These are phyloP conservation scores for Pseudozyma pruni DNA, from an alignment of 1,284 basidiomycete species.

Conservation along the genomic window DNA sequence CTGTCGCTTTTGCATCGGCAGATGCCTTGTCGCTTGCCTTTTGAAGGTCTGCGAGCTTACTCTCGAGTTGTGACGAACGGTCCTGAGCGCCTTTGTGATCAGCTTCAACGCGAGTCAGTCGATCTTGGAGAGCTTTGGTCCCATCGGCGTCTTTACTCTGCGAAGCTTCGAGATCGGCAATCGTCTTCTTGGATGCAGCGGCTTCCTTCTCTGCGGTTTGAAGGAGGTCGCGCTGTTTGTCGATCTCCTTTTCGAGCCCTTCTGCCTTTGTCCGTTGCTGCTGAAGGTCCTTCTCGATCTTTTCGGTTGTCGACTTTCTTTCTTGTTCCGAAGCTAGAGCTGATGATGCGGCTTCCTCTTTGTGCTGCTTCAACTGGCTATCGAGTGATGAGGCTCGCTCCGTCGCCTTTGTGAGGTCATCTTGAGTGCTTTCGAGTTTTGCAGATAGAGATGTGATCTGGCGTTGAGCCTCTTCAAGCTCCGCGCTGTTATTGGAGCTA, in stretches of 20 bases:
- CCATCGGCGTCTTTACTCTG: conserved; percentile 7
- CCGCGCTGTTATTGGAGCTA: conserved; percentile 1
- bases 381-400: conserved; percentile 15
- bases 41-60: conserved; percentile 16
- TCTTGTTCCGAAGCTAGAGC: conserved; percentile 12
- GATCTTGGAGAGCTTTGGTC: conserved; percentile 17
- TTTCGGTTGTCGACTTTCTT: conserved; percentile 6
- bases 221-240: conserved; percentile 21
- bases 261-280: conserved; percentile 15
- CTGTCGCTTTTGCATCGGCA: conserved; percentile 4
- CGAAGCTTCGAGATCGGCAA: conserved; percentile 9
- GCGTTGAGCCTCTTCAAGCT: conserved; percentile 18
- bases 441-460: conserved; percentile 13
- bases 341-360: conserved; percentile 12
- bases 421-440: conserved; percentile 24
- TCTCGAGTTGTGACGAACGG: conserved; percentile 24
- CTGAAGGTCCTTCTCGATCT: conserved; percentile 24
- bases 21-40: conserved; percentile 13
- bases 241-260: conserved; percentile 23
- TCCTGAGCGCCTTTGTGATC: conserved; percentile 23
- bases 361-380: conserved; percentile 16
- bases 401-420: conserved; percentile 17
- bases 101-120: conserved; percentile 12
- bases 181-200: conserved; percentile 2
- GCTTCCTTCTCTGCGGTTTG: conserved; percentile 21